Evolutionary conservation across 345 rosid species (phyloP).

Genomic region (Salix koriyanagi): DNA sequence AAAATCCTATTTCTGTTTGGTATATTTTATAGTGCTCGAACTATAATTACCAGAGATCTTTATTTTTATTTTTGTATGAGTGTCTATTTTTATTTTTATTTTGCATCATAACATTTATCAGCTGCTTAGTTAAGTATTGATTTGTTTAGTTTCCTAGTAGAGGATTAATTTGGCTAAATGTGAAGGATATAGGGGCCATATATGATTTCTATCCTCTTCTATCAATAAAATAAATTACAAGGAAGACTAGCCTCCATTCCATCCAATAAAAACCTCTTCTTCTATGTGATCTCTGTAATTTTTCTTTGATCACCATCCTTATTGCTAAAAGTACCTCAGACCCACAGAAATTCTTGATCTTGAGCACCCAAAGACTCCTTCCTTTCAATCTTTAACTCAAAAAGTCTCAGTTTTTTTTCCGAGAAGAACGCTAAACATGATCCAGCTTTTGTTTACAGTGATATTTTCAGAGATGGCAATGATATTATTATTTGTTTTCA

Average conservation of each 20-base stretch:
- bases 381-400: not conserved
- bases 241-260: not conserved
- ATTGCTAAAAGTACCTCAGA: not conserved
- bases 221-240: not conserved
- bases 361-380: not conserved
- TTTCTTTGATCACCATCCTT: not conserved
- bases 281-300: not conserved
- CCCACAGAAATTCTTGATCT: not conserved
- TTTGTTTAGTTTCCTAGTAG: too few species aligned
- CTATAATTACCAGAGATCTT: too few species aligned
- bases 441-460: slow-evolving; percentile 26
- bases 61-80: too few species aligned
- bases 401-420: not conserved
- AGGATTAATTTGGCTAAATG: not conserved
- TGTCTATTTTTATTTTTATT: too few species aligned
- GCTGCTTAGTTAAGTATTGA: too few species aligned
- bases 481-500: slow-evolving; percentile 25
- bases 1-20: too few species aligned
- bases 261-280: not conserved
- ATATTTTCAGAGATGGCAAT: slow-evolving; percentile 27
- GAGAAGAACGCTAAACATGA: slow-evolving; percentile 8
- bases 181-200: not conserved
- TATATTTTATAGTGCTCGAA: too few species aligned
- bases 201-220: not conserved
- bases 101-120: too few species aligned